These are phyloP conservation scores for Samsoniella hepiali DNA, from an alignment of 2,329 filamentous ascomycete species.

Conservation along the genomic window DNA sequence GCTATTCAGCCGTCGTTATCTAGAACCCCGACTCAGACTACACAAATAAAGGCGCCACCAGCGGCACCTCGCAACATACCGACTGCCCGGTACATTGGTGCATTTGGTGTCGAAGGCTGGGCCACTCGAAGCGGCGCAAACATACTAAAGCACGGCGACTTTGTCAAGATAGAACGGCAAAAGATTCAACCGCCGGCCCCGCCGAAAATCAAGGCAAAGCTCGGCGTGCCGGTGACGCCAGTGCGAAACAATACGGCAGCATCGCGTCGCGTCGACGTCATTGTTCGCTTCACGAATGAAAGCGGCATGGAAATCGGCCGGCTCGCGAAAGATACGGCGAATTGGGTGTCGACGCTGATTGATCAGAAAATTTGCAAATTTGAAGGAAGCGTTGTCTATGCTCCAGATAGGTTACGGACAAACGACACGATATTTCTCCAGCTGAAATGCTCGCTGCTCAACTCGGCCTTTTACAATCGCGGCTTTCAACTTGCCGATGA, in stretches of 20 bases:
- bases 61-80: conserved; percentile 31
- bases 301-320: conserved; percentile 81
- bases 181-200: conserved; percentile 62
- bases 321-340: conserved; percentile 79
- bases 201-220: conserved; percentile 43
- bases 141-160: conserved; percentile 75
- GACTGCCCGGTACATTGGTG: conserved; percentile 71
- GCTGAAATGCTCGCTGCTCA: conserved; percentile 72
- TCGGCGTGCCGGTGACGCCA: conserved; percentile 33
- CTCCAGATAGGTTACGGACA: conserved; percentile 77
- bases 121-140: conserved; percentile 77
- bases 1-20: background rate
- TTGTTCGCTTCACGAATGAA: conserved; percentile 85
- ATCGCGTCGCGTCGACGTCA: conserved; percentile 71
- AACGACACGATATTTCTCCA: conserved; percentile 96
- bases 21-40: conserved; percentile 12
- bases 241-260: conserved; percentile 45
- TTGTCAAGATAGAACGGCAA: conserved; percentile 81
- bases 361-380: conserved; percentile 88
- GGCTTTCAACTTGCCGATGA: conserved; percentile 64
- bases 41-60: conserved; percentile 19
- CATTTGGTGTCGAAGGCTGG: conserved; percentile 90
- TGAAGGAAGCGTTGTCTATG: conserved; percentile 83
- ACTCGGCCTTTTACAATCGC: conserved; percentile 65
- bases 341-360: conserved; percentile 88